Conservation (phyloP, 129 eudicot species). For the Lactuca sativa region DNA sequence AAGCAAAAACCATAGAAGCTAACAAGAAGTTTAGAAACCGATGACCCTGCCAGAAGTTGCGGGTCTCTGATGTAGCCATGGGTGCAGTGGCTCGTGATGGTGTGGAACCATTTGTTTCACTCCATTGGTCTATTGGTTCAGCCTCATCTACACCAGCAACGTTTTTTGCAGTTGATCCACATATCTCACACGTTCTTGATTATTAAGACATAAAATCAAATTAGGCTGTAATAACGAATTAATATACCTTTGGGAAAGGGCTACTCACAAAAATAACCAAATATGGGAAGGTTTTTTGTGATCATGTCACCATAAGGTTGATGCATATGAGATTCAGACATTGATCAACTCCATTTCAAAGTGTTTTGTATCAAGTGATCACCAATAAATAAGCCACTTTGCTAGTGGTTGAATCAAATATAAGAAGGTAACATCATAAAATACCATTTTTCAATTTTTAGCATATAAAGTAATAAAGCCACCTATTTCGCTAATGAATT, state of each 20-base stretch:
- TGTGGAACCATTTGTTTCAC: constrained; percentile 42
- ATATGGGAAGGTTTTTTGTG: no score
- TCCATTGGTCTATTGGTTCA: constrained; percentile 48
- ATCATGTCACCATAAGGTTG: no score
- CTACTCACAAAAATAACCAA: no score
- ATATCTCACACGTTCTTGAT: constrained; percentile 77
- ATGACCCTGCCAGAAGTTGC: constrained; percentile 73
- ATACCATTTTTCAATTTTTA: neutral
- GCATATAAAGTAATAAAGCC: neutral
- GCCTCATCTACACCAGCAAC: constrained; percentile 54
- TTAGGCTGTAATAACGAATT: neutral
- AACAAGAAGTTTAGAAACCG: constrained; percentile 76
- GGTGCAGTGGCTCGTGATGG: constrained; percentile 32
- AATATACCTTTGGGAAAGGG: neutral
- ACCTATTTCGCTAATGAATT: neutral
- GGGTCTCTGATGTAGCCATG: constrained; percentile 27
- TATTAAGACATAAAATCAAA: neutral
- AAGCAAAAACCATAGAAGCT: constrained; percentile 88
- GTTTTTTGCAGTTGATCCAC: constrained; percentile 71
- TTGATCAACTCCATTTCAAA: no score
- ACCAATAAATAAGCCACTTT: no score
- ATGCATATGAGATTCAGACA: no score
- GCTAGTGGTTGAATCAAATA: no score
- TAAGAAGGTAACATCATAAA: neutral
- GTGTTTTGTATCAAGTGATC: no score